Evolutionary conservation across 129 eudicot species (phyloP), one percentile per base, ranked within the genome.

Genomic region (Tanacetum coccineum): DNA sequence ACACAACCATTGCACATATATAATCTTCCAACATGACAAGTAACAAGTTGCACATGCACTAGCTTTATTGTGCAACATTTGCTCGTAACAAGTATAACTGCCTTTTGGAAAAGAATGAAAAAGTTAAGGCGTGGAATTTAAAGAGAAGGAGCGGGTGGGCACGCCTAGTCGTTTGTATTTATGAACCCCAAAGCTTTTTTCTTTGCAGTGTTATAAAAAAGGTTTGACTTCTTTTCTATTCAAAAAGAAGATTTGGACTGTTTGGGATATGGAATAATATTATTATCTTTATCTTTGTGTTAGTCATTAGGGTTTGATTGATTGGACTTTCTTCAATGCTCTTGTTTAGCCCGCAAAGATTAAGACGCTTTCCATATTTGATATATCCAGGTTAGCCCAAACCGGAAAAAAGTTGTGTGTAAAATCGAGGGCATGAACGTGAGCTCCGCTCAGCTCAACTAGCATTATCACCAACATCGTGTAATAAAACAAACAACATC

Each of bases 171-270:
- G 70, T 68, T 26, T 4, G 67, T 39, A 48, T 58, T 74, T 58
- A 74, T 59, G 74, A 66, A 66, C 65, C 79, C 78, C 72, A 68
- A 76, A 76, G 70, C 80, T 68, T 20, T 68, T 50, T 76, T 53
- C 0, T 36, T 75, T 59, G 57, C 79, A 67, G 44, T 67, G 67
- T 59, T 67, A 53, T 68, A 51, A 45, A 76, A 76, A 76, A 76
- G 80, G 75, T 76, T 76, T 76, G 80, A 76, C 80, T 76, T 76
- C 22, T 44, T 40, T 74, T 67, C 9, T 46, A n/a, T 50, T 14
- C 11, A 9, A 13, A 75, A 60, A 32, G 40, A 60, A 13, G 8
- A 59, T 9, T 53, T 13, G 20, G 52, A 32, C 70, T n/a, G 61
- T 58, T 74, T 74, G 78, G 78, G 25, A 20, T 10, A 36, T 1